Base-by-base conservation (phyloP, 805 yeast genomes). In the baker's yeast (Saccharomyces cerevisiae) region DNA sequence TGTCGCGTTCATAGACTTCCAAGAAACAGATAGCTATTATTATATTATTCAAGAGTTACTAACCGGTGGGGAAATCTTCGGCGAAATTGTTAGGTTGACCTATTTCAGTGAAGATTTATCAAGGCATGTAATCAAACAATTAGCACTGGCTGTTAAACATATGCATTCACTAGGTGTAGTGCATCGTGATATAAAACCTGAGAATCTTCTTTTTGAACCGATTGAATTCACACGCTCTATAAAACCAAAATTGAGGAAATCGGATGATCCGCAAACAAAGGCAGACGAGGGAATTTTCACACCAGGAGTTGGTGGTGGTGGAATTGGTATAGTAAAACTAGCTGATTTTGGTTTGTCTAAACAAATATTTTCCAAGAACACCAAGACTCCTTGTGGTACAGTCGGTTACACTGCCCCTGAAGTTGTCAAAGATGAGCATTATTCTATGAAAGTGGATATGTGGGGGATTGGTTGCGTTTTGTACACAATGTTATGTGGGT, bases 351-450 rank as follows among this genome's bases (percentile, higher is more conserved):
- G 99, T 0, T 74, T 94, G 21, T 89, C 96, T 3, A 94, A 94
- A 70, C 88, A 90, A 66, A 83, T 92, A 31, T 86, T 90, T 84
- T 88, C 86, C 64, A 80, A 84, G 50, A 87, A 87, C 62, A 88
- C 97, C 24, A 89, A 89, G 78, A 94, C 99, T 0, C 99, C 99
- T 0, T 94, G 99, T 73, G 99, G 99, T 51, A 94, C 99, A 0
- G 97, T 94, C 17, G 98, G 98, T 2, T 94, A 94, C 66, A 92
- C 98, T 2, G 99, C 99, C 0, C 99, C 99, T 0, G 99, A 94
- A 70, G 92, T 94, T 61, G 98, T 94, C 46, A 84, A 86, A 59
- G 98, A 94, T 70, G 96, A 91, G 73, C 79, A 84, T 49, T 94
- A 94, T 67, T 87, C 96, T 1, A 89, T 88, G 73, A 86, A 90